Evolutionary conservation across 768 basidiomycete species (phyloP).

Genomic region (Mycena floridula): DNA sequence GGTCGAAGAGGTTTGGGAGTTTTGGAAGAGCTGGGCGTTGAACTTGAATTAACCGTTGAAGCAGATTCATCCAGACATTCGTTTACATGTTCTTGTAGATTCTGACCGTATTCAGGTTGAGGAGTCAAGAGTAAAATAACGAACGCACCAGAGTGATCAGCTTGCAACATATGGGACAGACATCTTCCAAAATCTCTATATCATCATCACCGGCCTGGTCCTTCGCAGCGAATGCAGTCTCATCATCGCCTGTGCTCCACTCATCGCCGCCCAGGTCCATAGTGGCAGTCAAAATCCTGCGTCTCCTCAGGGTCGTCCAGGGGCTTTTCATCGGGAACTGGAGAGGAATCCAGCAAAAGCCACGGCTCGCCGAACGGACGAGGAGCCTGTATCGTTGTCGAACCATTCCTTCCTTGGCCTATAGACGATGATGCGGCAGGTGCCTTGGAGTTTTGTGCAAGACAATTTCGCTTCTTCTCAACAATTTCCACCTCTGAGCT

Average conservation of each 20-base stretch:
- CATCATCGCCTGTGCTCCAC: constrained; percentile 76
- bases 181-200: constrained; percentile 21
- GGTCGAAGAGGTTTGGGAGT: constrained; percentile 15
- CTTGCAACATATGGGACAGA: constrained; percentile 14
- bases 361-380: too few relatives aligned
- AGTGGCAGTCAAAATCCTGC: too few relatives aligned
- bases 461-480: too few relatives aligned
- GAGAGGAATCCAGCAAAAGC: too few relatives aligned
- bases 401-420: too few relatives aligned
- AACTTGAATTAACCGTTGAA: constrained; percentile 4
- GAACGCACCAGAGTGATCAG: constrained; percentile 5
- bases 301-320: too few relatives aligned
- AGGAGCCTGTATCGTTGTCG: too few relatives aligned
- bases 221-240: constrained; percentile 28
- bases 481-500: too few relatives aligned
- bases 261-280: constrained; percentile 30
- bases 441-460: too few relatives aligned
- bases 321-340: too few relatives aligned
- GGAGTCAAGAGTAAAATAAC: constrained; percentile 15
- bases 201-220: constrained; percentile 21
- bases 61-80: constrained; percentile 42
- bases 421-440: too few relatives aligned
- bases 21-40: neutral
- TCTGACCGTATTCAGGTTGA: constrained; percentile 26
- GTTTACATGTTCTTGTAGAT: constrained; percentile 50